A percentile compares a stretch with the other conserved stretches of the same genome.
Evolutionary conservation across 2,329 filamentous ascomycete genomes (phyloP).

Genomic region (Lasiodiplodia sp.): DNA sequence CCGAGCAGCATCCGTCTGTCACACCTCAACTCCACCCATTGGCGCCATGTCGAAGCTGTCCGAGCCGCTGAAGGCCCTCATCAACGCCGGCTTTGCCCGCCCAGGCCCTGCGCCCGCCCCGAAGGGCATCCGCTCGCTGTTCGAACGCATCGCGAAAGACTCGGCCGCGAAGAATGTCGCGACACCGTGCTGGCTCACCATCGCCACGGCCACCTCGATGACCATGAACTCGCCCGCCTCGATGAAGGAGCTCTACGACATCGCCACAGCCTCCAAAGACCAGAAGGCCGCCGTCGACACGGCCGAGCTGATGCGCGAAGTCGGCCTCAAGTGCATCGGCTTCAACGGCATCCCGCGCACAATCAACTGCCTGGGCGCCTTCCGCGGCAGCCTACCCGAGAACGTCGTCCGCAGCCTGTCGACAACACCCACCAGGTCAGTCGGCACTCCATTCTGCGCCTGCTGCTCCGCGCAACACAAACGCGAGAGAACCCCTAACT

Average conservation of each 20-base stretch:
- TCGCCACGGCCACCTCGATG: slow-evolving; percentile 80
- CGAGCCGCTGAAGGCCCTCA: slow-evolving; percentile 72
- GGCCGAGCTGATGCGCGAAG: slow-evolving; percentile 77
- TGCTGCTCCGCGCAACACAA: too few species aligned
- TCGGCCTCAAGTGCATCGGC: slow-evolving; percentile 78
- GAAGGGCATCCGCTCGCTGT: slow-evolving; percentile 68
- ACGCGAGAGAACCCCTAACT: slow-evolving; percentile 4
- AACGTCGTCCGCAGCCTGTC: slow-evolving; percentile 63
- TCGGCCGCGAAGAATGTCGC: slow-evolving; percentile 69
- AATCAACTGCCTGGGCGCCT: slow-evolving; percentile 81
- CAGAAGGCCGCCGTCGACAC: slow-evolving; percentile 52
- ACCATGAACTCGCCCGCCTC: slow-evolving; percentile 86
- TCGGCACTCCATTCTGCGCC: too few species aligned
- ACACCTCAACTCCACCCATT: slow-evolving; percentile 32
- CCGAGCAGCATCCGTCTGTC: background rate
- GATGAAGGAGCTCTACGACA: slow-evolving; percentile 67
- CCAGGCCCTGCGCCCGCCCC: slow-evolving; percentile 72
- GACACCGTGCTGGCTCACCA: slow-evolving; percentile 68
- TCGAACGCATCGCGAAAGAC: slow-evolving; percentile 68
- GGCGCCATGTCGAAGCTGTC: slow-evolving; percentile 74
- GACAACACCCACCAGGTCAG: slow-evolving; percentile 63
- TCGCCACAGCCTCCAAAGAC: slow-evolving; percentile 42
- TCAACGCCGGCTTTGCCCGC: slow-evolving; percentile 72
- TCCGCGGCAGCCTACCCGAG: slow-evolving; percentile 68
- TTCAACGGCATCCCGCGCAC: slow-evolving; percentile 83